Percentiles rank a stretch among this genome's conserved stretches.
phyloP scores from a whole-genome alignment of 2,329 filamentous ascomycete genomes.

The Stachybotrys chlorohalonatus region DNA sequence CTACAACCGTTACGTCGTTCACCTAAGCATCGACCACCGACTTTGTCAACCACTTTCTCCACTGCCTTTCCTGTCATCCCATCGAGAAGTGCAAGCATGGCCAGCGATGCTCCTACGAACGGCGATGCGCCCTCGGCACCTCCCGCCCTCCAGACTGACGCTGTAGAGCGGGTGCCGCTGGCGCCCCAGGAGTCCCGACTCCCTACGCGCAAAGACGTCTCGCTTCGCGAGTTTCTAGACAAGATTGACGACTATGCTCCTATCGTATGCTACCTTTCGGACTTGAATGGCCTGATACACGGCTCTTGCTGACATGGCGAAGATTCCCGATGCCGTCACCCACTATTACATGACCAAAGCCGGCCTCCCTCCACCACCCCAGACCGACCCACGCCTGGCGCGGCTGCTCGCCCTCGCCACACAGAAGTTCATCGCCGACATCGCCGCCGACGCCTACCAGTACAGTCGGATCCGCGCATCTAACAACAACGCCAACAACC shows the following conservation, averaged over 20 bases:
- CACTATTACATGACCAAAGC: constrained; percentile 97
- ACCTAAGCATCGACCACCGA: not conserved
- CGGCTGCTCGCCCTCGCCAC: constrained; percentile 94
- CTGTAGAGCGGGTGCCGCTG: constrained; percentile 31
- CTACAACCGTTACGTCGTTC: not conserved
- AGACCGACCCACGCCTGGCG: constrained; percentile 82
- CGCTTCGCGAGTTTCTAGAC: constrained; percentile 79
- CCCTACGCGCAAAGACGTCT: constrained; percentile 82
- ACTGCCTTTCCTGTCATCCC: not conserved
- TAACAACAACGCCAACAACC: constrained; percentile 76
- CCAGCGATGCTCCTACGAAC: constrained; percentile 24
- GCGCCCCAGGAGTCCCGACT: constrained; percentile 51
- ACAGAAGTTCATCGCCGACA: constrained; percentile 97
- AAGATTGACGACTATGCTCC: constrained; percentile 99
- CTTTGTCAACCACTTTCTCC: not conserved
- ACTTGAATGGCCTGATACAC: not conserved
- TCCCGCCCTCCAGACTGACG: constrained; percentile 17
- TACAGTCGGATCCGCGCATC: constrained; percentile 94
- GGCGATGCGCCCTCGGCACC: constrained; percentile 17
- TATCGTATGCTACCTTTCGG: constrained; percentile 55
- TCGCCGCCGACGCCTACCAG: constrained; percentile 95
- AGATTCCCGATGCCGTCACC: constrained; percentile 97
- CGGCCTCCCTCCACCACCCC: constrained; percentile 83
- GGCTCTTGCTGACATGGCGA: not conserved
- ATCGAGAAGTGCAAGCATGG: constrained; percentile 17